Base-by-base conservation (phyloP, 805 yeast genomes). In the Barnettozyma californica region DNA sequence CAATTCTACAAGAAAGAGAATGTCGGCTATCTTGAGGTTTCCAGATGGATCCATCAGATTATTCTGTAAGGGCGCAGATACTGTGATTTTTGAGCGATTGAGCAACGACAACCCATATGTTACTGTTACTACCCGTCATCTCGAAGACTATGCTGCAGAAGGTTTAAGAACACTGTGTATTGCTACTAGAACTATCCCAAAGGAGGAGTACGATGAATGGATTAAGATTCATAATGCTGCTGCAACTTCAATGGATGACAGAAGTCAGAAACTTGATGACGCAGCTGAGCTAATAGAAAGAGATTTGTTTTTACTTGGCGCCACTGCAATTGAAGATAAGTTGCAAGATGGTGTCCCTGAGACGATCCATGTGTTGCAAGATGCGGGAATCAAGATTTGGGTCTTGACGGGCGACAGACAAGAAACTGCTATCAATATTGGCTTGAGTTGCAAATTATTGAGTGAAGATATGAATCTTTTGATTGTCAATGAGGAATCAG, bases 301-400 rank as follows among this genome's bases (percentile, higher is more conserved):
- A 34, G 84, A 87, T 52, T 69, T 94, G 55, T 83, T 83, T 52
- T 68, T 94, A 36, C 70, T 94, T 16, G 99, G 99, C 36, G 98
- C 98, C 2, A 95, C 99, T 34, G 99, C 99, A 1, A 94, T 94
- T 63, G 99, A 94, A 65, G 99, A 94, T 65, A 92, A 94, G 63
- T 72, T 94, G 43, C 99, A 94, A 69, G 98, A 92, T 49, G 99
- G 97, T 37, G 99, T 94, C 19, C 98, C 99, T 2, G 99, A 94
- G 56, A 90, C 99, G 1, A 95, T 94, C 52, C 94, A 88, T 55
- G 87, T 95, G 6, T 75, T 94, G 48, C 99, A 95, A 64, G 89
- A 86, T 48, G 99, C 99, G 0, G 98, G 98, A 14, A 91, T 95
- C 55, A 92, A 90, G 65, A 80, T 94, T 16, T 94, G 99, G 99